Evolutionary conservation across 2,329 filamentous ascomycete species (phyloP), one percentile per base, ranked within the genome.

Genomic region (Venturia pyrina): DNA sequence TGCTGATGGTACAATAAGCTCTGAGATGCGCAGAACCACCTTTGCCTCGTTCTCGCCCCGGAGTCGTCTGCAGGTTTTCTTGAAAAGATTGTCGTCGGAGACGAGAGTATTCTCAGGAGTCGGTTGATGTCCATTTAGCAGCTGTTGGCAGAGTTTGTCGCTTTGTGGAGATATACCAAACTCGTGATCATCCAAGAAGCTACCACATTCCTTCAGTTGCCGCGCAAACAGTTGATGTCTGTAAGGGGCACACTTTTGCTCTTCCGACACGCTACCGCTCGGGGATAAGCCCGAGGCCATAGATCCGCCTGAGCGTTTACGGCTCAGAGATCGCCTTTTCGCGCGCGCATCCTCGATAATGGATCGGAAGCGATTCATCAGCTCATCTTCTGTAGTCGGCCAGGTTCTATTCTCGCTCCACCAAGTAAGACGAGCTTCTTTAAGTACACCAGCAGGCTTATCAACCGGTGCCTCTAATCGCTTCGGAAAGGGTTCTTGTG

Each of bases 201-300:
- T 71, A 59, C 68, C 67, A 53, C 64, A 44, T 32, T 70, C 19
- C 17, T n/a, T 67, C 1, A 70, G 62, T 67, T 68, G 57, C 24
- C 46, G 21, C 67, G 68, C 43, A 60, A 62, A 70, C n/a, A 21
- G 64, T 66, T 62, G 68, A 66, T 70, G 57, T 65, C 57, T 66
- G 43, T 70, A 71, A 53, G 68, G 66, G 57, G 66, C 66, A 65
- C 64, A 63, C 64, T 68, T 70, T 44, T 67, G 60, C 41, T 68
- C 66, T 43, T 64, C 66, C 24, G 67, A 5, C 24, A n/a, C 2
- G 32, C 34, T 11, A 19, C 34, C 24, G 53, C 53, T 59, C 34
- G 24, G 15, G 2, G 28, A 32, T 65, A 10, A 5, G 5, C 10
- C 37, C 5, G 37, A 5, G 37, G 5, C 10, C 10, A 40, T 40